Evolutionary conservation across 495 filamentous ascomycete genomes (phyloP), one percentile per base, ranked within the genome.

Genomic region (Cercophora samala): DNA sequence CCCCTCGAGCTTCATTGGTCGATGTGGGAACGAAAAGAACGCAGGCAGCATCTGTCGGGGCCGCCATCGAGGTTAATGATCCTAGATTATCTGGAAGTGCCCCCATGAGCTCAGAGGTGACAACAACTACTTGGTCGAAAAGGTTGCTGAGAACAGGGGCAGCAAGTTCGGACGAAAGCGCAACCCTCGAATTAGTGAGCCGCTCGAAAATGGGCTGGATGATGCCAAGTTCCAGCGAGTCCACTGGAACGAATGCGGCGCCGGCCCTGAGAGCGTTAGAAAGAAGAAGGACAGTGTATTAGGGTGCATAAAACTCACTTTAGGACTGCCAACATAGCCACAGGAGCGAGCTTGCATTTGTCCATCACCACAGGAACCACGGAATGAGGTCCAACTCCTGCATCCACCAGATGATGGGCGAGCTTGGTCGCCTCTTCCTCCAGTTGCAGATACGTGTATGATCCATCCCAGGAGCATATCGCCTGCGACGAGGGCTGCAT

Each of bases 261-360:
- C 80, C 80, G n/a, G 79, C 69, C 65, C 79, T 81, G 65, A 1
- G 8, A n/a, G 60, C 22, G 22, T 62, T 56, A 51, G 15, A 26
- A 60, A 55, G 18, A 68, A 54, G 37, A 46, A 29, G 29, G n/a
- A 3, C 2, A 11, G 60, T 18, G 46, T 8, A 32, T 37, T 18
- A 21, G 65, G 24, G 4, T 9, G 21, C n/a, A 2, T 3, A 19
- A 1, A 22, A 74, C 78, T 68, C 75, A 81, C 78, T 81, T 79
- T 9, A 83, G 68, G 13, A 83, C 78, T 11, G 79, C 77, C 21
- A 84, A 64, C 79, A 84, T 82, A 22, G 80, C 78, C 26, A 84
- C 76, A 13, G 80, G 72, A 15, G 81, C 77, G 62, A 81, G 78
- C 52, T 76, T 72, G 60, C 76, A 75, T 71, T 82, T 84, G 52